Conservation (phyloP, 2,329 filamentous ascomycete species). For the Aspergillus fischeri region DNA sequence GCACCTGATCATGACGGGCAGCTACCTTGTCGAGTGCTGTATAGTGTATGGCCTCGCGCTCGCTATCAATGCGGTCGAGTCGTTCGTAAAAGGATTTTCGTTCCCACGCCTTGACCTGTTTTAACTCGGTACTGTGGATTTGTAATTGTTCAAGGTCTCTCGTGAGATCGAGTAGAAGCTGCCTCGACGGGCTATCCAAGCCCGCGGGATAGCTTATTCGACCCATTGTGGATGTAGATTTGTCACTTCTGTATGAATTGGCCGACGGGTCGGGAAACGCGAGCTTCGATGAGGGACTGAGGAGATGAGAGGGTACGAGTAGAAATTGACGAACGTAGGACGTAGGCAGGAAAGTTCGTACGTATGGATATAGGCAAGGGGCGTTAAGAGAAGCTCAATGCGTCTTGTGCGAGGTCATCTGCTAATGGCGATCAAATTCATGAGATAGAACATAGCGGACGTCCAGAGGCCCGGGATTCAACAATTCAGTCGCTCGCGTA, state of each 20-base stretch:
- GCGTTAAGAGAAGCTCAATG: background rate
- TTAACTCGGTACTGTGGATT: constrained; percentile 41
- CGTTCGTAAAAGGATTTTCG: constrained; percentile 49
- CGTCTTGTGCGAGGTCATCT: background rate
- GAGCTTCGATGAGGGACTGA: background rate
- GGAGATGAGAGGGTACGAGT: background rate
- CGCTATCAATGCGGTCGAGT: constrained; percentile 59
- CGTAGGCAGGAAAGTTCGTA: background rate
- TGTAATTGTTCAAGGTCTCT: constrained; percentile 39
- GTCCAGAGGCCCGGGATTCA: background rate
- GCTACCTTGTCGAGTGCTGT: constrained; percentile 64
- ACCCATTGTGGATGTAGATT: constrained; percentile 22
- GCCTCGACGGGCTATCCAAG: constrained; percentile 38
- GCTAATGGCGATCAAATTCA: background rate
- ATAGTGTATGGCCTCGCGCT: constrained; percentile 60
- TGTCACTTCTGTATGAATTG: background rate
- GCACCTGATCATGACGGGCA: constrained; percentile 63
- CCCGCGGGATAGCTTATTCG: constrained; percentile 24
- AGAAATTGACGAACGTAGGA: background rate
- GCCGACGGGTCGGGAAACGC: background rate
- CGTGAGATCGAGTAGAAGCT: constrained; percentile 39
- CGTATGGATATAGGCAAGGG: background rate
- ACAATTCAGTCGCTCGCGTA: background rate
- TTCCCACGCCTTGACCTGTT: constrained; percentile 42
- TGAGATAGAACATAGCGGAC: background rate